A percentile compares a stretch with the other conserved stretches of the same genome.
Evolutionary conservation across 1,139 yeast species (phyloP).

Genomic region (Pichia sp.): DNA sequence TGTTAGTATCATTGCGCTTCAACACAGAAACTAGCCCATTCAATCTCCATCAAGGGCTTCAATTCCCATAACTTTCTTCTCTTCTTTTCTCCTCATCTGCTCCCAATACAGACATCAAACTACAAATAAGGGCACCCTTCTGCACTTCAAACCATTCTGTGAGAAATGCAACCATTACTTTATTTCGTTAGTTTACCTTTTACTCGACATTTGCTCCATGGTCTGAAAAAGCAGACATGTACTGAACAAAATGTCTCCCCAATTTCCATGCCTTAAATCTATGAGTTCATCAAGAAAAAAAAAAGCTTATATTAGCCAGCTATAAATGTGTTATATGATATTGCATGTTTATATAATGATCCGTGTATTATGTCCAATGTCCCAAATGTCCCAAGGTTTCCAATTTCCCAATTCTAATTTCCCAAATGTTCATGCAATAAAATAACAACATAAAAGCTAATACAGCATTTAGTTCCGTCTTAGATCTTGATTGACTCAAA

Average conservation of each 20-base stretch:
- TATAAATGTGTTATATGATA: constrained; percentile 1
- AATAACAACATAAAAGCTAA: constrained; percentile 2
- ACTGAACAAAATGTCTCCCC: not conserved
- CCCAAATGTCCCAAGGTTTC: not conserved
- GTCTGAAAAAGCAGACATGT: not conserved
- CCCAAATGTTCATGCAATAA: constrained; percentile 6
- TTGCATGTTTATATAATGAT: constrained; percentile 2
- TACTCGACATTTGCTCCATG: not conserved
- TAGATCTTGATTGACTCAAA: not conserved
- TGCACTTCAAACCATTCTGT: not conserved
- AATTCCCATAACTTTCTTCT: not conserved
- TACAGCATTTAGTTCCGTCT: not conserved
- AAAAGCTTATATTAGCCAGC: constrained; percentile 4
- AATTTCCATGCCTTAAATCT: not conserved
- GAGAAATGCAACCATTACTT: not conserved
- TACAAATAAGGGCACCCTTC: not conserved
- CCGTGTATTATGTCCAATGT: not conserved
- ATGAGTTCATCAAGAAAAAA: constrained; percentile 2
- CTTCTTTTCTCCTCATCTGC: not conserved
- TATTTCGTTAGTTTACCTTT: constrained; percentile 4
- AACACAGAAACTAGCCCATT: not conserved
- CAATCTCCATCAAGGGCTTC: not conserved
- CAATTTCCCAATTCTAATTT: not conserved
- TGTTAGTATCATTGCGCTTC: constrained; percentile 13
- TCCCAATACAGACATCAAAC: not conserved